Conservation (phyloP, 2,329 filamentous ascomycete species). For the Fusarium sp. region DNA sequence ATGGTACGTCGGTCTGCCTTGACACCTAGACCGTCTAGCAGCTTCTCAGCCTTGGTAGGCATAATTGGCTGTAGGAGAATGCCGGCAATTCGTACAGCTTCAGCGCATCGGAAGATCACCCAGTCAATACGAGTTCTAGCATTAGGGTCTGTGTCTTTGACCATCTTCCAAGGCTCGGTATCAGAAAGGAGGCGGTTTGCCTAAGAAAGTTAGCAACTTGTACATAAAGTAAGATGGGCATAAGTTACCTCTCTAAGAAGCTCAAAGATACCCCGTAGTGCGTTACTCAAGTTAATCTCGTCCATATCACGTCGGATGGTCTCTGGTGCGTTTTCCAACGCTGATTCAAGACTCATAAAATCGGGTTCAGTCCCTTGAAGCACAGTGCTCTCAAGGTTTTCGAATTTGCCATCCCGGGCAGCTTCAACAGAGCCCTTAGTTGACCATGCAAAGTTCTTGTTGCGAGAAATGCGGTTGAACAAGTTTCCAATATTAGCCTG, state of each 20-base stretch:
- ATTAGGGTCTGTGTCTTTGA: slow-evolving; percentile 51
- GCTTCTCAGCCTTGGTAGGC: slow-evolving; percentile 76
- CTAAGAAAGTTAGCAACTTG: slow-evolving; percentile 42
- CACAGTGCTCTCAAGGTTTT: not conserved
- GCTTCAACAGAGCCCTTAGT: slow-evolving; percentile 66
- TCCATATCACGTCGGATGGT: slow-evolving; percentile 68
- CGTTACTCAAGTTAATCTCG: slow-evolving; percentile 70
- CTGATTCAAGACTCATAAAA: slow-evolving; percentile 46
- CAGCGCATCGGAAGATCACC: slow-evolving; percentile 76
- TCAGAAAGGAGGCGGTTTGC: slow-evolving; percentile 64
- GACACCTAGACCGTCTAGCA: slow-evolving; percentile 85
- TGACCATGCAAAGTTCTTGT: slow-evolving; percentile 71
- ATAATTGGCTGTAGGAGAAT: slow-evolving; percentile 94
- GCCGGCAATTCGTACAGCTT: slow-evolving; percentile 80
- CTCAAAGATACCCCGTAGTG: slow-evolving; percentile 72
- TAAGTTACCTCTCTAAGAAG: slow-evolving; percentile 66
- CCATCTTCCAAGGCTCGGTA: slow-evolving; percentile 74
- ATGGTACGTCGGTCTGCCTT: slow-evolving; percentile 69
- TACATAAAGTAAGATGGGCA: not conserved
- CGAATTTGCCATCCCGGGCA: slow-evolving; percentile 45
- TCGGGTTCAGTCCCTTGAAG: not conserved
- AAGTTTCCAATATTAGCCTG: slow-evolving; percentile 85
- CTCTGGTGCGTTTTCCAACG: slow-evolving; percentile 43
- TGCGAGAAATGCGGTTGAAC: slow-evolving; percentile 73
- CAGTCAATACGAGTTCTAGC: slow-evolving; percentile 61